Base-by-base conservation (phyloP, 768 basidiomycete genomes). In the Gelatoporia subvermispora region DNA sequence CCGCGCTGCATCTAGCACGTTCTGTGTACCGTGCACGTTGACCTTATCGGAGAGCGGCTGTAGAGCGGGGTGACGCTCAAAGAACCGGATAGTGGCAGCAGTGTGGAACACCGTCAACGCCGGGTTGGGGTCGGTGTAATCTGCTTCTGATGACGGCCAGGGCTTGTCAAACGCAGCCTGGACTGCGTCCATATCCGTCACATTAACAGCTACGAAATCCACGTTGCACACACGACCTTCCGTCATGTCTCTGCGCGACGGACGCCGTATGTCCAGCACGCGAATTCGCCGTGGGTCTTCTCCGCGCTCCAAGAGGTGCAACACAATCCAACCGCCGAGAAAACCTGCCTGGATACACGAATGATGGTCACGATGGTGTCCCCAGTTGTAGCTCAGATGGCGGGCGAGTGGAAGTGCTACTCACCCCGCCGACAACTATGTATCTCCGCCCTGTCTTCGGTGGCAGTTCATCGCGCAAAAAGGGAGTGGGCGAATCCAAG, bases 11-110 rank as follows among this genome's bases (percentile, higher is more conserved):
- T 76, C 70, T 50, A 88, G 63, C 43, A 90, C 69, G 58, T 89
- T 88, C 58, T 76, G 60, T 15, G 85, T 86, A 2, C 88, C 88
- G 2, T 65, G 58, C 5, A 87, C 73, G 60, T 89, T 89, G 41
- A 89, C 83, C 28, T 64, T 68, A 31, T 72, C 69, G 7, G 87
- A 88, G 21, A 70, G 71, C 3, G 68, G 64, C 13, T 85, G 62
- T 16, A 88, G 72, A 3, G 60, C 59, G 0, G 65, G 52, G 50
- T 75, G 72, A 8, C 82, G 79, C 54, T 89, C 88, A 59, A 81
- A 90, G 61, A 85, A 89, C 4, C 85, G 84, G 53, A 89, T 88
- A 54, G 75, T 85, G 16, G 88, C 84, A 0, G 83, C 87, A 18
- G 84, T 84, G 59, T 89, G 85, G 62, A 88, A 85, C 8, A 90